Evolutionary conservation across 1,284 basidiomycete genomes (phyloP).

Genomic region (Apiotrichum porosum): DNA sequence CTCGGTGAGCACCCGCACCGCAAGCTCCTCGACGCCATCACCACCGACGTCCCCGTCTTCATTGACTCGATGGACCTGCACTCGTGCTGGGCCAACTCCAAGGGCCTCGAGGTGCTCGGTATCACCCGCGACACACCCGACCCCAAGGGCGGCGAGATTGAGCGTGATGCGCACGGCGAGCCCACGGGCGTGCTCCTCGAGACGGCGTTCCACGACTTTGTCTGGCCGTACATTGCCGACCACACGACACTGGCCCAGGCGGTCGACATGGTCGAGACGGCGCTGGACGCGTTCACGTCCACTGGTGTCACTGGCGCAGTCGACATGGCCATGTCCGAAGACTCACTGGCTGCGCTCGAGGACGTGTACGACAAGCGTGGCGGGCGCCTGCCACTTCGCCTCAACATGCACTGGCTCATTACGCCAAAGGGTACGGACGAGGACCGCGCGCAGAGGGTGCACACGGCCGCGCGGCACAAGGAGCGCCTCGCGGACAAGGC

Average conservation of each 20-base stretch:
- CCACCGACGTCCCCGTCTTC: slow-evolving; percentile 27
- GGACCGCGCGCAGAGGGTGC: slow-evolving; percentile 13
- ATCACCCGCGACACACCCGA: slow-evolving; percentile 16
- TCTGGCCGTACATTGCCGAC: slow-evolving; percentile 30
- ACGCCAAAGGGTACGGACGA: slow-evolving; percentile 13
- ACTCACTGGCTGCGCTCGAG: slow-evolving; percentile 26
- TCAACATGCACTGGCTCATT: slow-evolving; percentile 25
- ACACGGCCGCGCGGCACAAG: slow-evolving; percentile 16
- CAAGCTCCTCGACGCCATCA: slow-evolving; percentile 21
- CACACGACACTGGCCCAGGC: slow-evolving; percentile 17
- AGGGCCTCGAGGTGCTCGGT: slow-evolving; percentile 24
- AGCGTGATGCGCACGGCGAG: slow-evolving; percentile 22
- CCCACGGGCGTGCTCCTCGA: slow-evolving; percentile 27
- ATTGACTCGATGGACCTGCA: slow-evolving; percentile 36
- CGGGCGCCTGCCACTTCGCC: slow-evolving; percentile 20
- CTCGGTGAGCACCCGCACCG: slow-evolving; percentile 17
- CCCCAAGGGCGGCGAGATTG: slow-evolving; percentile 27
- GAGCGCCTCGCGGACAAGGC: slow-evolving; percentile 10
- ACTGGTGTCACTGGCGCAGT: slow-evolving; percentile 27
- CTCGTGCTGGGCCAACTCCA: slow-evolving; percentile 28
- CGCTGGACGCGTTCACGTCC: slow-evolving; percentile 21
- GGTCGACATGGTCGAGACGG: slow-evolving; percentile 10
- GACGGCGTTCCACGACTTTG: slow-evolving; percentile 21
- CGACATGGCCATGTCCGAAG: slow-evolving; percentile 29
- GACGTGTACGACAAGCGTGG: slow-evolving; percentile 13